Evolutionary conservation across 2,329 filamentous ascomycete species (phyloP).

Genomic region (Beauveria varroae): DNA sequence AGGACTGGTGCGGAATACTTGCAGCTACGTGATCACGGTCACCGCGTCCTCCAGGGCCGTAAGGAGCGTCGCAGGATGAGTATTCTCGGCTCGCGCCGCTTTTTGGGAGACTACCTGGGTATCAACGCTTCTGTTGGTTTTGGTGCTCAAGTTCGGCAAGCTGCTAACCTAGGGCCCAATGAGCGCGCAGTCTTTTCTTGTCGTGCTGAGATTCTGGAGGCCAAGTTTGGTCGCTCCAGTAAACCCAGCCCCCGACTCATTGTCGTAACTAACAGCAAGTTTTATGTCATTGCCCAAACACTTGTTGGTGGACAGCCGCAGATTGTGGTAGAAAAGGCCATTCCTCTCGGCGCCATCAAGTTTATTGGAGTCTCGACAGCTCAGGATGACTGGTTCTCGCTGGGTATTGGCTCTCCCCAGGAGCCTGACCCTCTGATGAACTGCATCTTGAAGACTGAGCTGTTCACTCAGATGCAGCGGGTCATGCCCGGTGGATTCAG

Average conservation of each 20-base stretch:
- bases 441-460: conserved; percentile 93
- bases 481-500: conserved; percentile 74
- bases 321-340: conserved; percentile 72
- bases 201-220: conserved; percentile 80
- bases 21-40: conserved; percentile 80
- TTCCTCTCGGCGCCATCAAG: conserved; percentile 83
- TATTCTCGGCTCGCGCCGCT: conserved; percentile 82
- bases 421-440: conserved; percentile 90
- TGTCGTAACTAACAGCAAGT: conserved; percentile 75
- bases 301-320: conserved; percentile 74
- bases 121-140: conserved; percentile 73
- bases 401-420: conserved; percentile 82
- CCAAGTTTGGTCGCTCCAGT: conserved; percentile 93
- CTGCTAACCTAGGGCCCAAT: conserved; percentile 61
- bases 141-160: conserved; percentile 71
- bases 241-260: conserved; percentile 83
- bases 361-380: conserved; percentile 72
- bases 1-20: conserved; percentile 84
- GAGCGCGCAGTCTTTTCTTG: conserved; percentile 85
- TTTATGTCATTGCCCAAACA: conserved; percentile 82
- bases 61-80: conserved; percentile 92
- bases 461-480: conserved; percentile 85
- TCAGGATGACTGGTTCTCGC: conserved; percentile 94
- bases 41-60: conserved; percentile 69
- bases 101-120: conserved; percentile 91